Evolutionary conservation across 305 asterid species (phyloP).

Genomic region (Fraxinus ornus): DNA sequence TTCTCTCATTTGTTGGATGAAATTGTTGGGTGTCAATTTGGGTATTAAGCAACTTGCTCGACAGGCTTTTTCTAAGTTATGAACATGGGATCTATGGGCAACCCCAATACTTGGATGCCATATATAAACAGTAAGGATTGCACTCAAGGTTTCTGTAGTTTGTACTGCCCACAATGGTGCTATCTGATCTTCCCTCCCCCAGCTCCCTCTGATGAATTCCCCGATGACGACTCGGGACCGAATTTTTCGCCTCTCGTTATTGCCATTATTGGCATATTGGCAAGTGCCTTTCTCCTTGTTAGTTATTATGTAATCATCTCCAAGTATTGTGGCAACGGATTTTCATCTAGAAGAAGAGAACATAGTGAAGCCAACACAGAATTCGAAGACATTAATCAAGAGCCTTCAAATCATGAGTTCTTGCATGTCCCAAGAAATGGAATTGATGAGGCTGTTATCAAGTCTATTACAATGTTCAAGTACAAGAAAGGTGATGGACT

Average conservation of each 20-base stretch:
- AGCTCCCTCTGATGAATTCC: conserved; percentile 31
- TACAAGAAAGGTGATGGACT: conserved; percentile 40
- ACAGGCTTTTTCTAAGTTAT: background rate
- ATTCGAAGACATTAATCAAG: conserved; percentile 25
- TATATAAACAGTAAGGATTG: conserved; percentile 50
- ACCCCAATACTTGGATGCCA: conserved; percentile 42
- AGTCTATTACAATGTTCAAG: conserved; percentile 37
- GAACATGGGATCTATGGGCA: conserved; percentile 28
- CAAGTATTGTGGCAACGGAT: conserved; percentile 31
- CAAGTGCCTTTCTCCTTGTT: conserved; percentile 33
- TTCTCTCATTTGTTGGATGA: background rate
- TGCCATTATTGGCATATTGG: conserved; percentile 28
- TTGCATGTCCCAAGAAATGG: conserved; percentile 37
- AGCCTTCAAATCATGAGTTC: conserved; percentile 28
- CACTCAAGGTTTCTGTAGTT: conserved; percentile 49
- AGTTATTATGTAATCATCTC: conserved; percentile 38
- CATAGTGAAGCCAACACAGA: conserved; percentile 5
- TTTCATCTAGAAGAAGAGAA: conserved; percentile 22
- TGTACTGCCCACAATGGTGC: conserved; percentile 62
- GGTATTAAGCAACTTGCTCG: background rate
- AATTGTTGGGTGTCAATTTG: background rate
- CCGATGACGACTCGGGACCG: conserved; percentile 28
- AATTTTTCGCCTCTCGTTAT: conserved; percentile 36
- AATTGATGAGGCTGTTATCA: conserved; percentile 43
- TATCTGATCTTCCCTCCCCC: conserved; percentile 49